A percentile compares a stretch with the other conserved stretches of the same genome.
Evolutionary conservation across 768 basidiomycete genomes (phyloP).

Genomic region (Serendipita vermifera): DNA sequence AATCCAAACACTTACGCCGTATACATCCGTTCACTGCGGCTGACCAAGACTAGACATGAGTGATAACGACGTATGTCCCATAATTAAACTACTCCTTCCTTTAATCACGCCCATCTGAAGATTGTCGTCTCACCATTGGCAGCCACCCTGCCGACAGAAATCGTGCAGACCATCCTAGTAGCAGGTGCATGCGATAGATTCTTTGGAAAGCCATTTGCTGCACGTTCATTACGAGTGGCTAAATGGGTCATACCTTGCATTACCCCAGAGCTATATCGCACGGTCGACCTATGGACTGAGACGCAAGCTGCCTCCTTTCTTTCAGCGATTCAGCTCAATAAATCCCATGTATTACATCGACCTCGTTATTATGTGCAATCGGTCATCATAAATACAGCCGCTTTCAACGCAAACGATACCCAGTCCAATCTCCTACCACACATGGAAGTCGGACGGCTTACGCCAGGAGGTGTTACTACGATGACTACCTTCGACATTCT

Average conservation of each 20-base stretch:
- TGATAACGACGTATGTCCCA: too few species aligned
- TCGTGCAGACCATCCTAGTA: not conserved
- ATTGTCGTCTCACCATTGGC: too few species aligned
- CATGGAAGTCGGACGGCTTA: constrained; percentile 2
- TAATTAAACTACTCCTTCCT: too few species aligned
- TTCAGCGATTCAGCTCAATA: not conserved
- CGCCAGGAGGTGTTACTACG: not conserved
- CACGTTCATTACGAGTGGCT: not conserved
- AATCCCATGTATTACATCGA: not conserved
- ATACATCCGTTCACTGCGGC: too few species aligned
- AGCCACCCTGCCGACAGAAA: not conserved
- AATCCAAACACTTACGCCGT: too few species aligned
- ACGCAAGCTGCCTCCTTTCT: not conserved
- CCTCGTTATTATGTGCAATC: not conserved
- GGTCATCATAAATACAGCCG: not conserved
- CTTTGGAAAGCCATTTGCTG: not conserved
- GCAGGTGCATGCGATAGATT: not conserved
- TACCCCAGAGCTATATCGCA: not conserved
- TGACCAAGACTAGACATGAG: too few species aligned
- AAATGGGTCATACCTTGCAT: not conserved
- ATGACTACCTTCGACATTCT: not conserved
- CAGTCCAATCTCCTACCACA: not conserved
- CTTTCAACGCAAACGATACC: not conserved
- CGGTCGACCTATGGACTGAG: not conserved
- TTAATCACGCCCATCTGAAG: too few species aligned